Conservation (phyloP, 306 rosid genomes). For the Vigna trinervia region DNA sequence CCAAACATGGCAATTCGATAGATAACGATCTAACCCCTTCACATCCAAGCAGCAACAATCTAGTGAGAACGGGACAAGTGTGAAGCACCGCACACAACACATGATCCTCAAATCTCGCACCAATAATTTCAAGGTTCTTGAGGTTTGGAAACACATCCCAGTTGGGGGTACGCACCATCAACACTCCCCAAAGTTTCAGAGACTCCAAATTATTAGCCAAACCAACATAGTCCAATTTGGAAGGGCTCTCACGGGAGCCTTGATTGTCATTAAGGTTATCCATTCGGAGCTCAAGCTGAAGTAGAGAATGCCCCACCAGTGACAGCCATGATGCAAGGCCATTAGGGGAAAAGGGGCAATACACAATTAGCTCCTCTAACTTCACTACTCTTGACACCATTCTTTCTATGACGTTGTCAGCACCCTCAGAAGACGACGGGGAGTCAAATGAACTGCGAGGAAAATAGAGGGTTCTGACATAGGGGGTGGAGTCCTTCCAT, state of each 20-base stretch:
- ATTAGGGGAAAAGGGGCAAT: slow-evolving; percentile 72
- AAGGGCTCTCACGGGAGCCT: slow-evolving; percentile 57
- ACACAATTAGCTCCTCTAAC: slow-evolving; percentile 81
- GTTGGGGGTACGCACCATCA: slow-evolving; percentile 68
- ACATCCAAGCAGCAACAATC: slow-evolving; percentile 82
- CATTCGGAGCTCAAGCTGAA: slow-evolving; percentile 84
- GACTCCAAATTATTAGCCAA: slow-evolving; percentile 74
- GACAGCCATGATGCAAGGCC: slow-evolving; percentile 91
- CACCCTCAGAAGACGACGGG: slow-evolving; percentile 44
- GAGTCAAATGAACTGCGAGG: slow-evolving; percentile 84
- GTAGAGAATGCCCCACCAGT: slow-evolving; percentile 60
- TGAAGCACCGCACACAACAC: slow-evolving; percentile 60
- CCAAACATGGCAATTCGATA: slow-evolving; percentile 67
- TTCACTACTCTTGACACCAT: slow-evolving; percentile 67
- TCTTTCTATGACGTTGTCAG: slow-evolving; percentile 69
- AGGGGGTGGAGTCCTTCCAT: slow-evolving; percentile 78
- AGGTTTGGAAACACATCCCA: slow-evolving; percentile 80
- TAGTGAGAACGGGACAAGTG: slow-evolving; percentile 71
- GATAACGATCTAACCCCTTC: slow-evolving; percentile 77
- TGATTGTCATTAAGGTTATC: slow-evolving; percentile 69
- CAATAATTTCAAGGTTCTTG: slow-evolving; percentile 82
- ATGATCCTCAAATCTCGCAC: slow-evolving; percentile 77
- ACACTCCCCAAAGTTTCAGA: slow-evolving; percentile 91
- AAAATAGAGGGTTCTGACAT: slow-evolving; percentile 69
- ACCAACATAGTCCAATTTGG: slow-evolving; percentile 74